These are phyloP conservation scores for Volvariella volvacea DNA, from an alignment of 1,284 basidiomycete species.

Conservation along the genomic window DNA sequence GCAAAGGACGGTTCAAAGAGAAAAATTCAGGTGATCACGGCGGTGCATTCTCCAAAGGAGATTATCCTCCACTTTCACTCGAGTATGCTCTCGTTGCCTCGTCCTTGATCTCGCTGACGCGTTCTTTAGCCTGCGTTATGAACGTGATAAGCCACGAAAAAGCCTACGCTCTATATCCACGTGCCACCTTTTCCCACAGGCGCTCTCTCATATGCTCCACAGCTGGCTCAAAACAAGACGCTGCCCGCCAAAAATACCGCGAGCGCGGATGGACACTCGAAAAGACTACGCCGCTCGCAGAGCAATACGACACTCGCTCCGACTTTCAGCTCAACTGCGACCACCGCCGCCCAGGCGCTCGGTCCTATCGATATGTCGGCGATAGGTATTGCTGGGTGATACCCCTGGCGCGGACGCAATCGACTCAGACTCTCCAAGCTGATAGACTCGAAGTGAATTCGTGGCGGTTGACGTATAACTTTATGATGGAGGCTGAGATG, in stretches of 20 bases:
- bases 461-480: no score
- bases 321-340: no score
- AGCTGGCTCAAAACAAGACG: slow-evolving; percentile 7
- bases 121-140: slow-evolving; percentile 36
- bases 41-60: no score
- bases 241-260: slow-evolving; percentile 13
- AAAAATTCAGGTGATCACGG: no score
- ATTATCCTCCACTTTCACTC: slow-evolving; percentile 36
- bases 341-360: no score
- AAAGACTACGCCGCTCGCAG: not conserved
- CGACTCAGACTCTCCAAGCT: no score
- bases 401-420: slow-evolving; percentile 7
- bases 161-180: slow-evolving; percentile 19
- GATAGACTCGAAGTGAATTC: no score
- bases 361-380: slow-evolving; percentile 11
- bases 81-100: slow-evolving; percentile 22
- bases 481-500: no score
- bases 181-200: slow-evolving; percentile 14
- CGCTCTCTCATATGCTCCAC: slow-evolving; percentile 10
- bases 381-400: slow-evolving; percentile 15
- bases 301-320: slow-evolving; percentile 5
- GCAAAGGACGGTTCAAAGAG: no score
- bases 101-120: not conserved
- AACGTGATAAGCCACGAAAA: slow-evolving; percentile 21
- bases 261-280: slow-evolving; percentile 14